A percentile compares a stretch with the other conserved stretches of the same genome.
phyloP scores from a whole-genome alignment of 371 early-diverging fungal genomes.

The Basidiobolus meristosporus region DNA sequence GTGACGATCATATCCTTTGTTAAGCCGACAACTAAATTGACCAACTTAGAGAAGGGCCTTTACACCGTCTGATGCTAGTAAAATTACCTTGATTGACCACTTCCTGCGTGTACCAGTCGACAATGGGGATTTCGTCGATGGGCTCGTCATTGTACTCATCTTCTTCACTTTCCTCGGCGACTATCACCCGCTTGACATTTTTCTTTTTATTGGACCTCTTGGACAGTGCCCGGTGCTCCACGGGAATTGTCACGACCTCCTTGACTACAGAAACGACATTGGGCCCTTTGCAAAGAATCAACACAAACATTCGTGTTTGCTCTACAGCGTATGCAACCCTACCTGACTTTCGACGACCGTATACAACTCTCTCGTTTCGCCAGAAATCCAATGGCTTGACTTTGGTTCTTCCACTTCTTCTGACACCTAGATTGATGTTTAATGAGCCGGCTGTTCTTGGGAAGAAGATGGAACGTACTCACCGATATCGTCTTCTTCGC shows the following conservation, averaged over 20 bases:
- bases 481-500: too few species aligned
- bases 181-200: too few species aligned
- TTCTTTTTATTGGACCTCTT: too few species aligned
- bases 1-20: conserved; percentile 1
- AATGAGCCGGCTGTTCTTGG: too few species aligned
- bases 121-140: conserved; percentile 6
- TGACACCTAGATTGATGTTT: background rate
- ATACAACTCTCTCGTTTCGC: conserved; percentile 10
- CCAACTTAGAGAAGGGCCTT: conserved; percentile 1
- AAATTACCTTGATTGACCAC: conserved; percentile 9
- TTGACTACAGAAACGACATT: background rate
- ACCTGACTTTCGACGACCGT: conserved; percentile 7
- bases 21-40: too few species aligned
- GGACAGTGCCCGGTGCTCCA: too few species aligned
- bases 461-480: too few species aligned
- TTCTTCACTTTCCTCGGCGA: too few species aligned
- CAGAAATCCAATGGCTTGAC: conserved; percentile 12
- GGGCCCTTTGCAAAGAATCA: background rate
- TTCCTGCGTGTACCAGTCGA: conserved; percentile 7
- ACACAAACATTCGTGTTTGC: background rate
- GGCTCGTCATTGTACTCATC: background rate
- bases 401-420: conserved; percentile 9
- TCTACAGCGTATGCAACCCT: background rate
- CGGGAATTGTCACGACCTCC: conserved; percentile 1
- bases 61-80: background rate